Evolutionary conservation across 352 stramenopile species (phyloP).

Genomic region (Phytophthora lateralis): DNA sequence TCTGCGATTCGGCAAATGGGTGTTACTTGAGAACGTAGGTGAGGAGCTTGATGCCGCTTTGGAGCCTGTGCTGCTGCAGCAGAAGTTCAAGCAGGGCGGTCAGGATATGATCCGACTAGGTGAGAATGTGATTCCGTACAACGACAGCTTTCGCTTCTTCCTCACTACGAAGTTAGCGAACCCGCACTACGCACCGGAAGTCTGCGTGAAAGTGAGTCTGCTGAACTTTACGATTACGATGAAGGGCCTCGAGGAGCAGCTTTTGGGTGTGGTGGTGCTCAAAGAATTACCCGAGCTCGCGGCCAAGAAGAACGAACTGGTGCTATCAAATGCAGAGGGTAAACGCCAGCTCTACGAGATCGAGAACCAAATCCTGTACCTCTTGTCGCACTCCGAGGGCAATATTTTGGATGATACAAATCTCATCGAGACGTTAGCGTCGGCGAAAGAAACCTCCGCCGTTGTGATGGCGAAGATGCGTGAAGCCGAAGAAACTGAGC

Average conservation of each 20-base stretch:
- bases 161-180: constrained; percentile 94
- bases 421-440: constrained; percentile 90
- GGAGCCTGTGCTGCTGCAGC: constrained; percentile 89
- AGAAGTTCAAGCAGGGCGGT: constrained; percentile 93
- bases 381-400: constrained; percentile 91
- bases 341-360: constrained; percentile 92
- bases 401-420: constrained; percentile 94
- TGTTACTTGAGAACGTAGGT: constrained; percentile 90
- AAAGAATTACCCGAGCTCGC: constrained; percentile 91
- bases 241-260: constrained; percentile 91
- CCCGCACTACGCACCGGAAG: constrained; percentile 91
- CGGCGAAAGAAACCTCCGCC: constrained; percentile 78
- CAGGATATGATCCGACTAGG: constrained; percentile 92
- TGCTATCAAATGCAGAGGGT: constrained; percentile 87
- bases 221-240: constrained; percentile 95
- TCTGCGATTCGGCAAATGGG: constrained; percentile 92
- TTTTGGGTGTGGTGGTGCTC: constrained; percentile 88
- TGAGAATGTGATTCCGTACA: constrained; percentile 93
- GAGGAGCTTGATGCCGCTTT: constrained; percentile 91
- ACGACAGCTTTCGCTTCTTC: constrained; percentile 91
- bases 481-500: constrained; percentile 91
- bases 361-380: constrained; percentile 92
- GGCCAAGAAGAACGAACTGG: constrained; percentile 91
- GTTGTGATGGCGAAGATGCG: constrained; percentile 91
- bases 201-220: constrained; percentile 92